Base-by-base conservation (phyloP, 2,329 filamentous ascomycete species). In the Aureobasidium leucospermi region DNA sequence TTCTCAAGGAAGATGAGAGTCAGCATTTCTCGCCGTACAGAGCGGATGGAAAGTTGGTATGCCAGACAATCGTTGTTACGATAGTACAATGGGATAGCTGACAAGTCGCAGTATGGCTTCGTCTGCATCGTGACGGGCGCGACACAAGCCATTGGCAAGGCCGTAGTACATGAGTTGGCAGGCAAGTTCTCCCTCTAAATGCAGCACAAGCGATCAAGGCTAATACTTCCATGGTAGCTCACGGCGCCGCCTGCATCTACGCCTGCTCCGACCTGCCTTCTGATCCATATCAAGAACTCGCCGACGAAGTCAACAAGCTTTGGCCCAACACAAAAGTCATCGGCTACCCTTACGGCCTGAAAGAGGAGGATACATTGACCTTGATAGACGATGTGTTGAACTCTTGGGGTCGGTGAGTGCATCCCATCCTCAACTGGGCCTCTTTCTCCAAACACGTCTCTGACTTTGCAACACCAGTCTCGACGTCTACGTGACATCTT, bases 381-480 rank as follows among this genome's bases (percentile, higher is more conserved):
- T 74, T 86, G 28, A 84, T 86, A 62, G 84, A 87, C 68, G 83
- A 86, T 67, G 76, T 85, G 11, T 76, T 86, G 16, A 85, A 85
- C 65, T 68, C 78, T 8, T 85, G 80, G 74, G 83, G 77, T 57
- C 71, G 74, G 67, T 73, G 64, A 32, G 65, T 31, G 23, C 23
- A 23, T 23, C 23, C 23, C 23, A 23, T 23, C 23, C 23, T 23
- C 23, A 23, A 28, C n/a, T 34, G 23, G 38, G 4, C n/a, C 7
- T 13, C n/a, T 10, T 10, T 29, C 23, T 31, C 9, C 43, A 7
- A 45, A 45, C 23, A 13, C 23, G n/a, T 31, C 11, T 32, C 38
- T 41, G 38, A 41, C 38, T n/a, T 6, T n/a, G 15, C 38, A 9
- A 15, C 5, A 6, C 15, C 53, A 71, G 80, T n/a, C 73, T 84